These are phyloP conservation scores for Globisporangium camurandrum DNA, from an alignment of 352 stramenopile species.

Conservation along the genomic window DNA sequence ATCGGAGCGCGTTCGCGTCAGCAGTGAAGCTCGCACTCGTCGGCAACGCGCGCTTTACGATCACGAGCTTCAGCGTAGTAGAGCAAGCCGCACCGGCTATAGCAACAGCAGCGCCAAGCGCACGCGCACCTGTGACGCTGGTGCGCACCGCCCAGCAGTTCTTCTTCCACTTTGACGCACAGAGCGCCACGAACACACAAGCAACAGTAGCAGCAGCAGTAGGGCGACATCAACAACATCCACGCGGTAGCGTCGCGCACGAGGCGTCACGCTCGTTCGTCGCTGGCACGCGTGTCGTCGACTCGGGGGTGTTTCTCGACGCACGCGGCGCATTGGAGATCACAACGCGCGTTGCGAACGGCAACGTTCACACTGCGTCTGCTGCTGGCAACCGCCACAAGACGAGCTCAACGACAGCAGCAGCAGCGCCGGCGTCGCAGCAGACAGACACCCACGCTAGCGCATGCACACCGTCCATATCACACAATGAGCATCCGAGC, in stretches of 20 bases:
- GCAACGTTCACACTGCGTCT: neutral
- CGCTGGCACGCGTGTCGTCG: constrained; percentile 8
- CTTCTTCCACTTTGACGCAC: constrained; percentile 35
- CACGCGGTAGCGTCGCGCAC: neutral
- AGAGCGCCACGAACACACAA: neutral
- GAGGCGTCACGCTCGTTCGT: constrained; percentile 27
- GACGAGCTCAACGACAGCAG: neutral
- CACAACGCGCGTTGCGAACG: constrained; percentile 1
- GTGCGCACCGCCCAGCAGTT: constrained; percentile 18
- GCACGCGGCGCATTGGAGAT: constrained; percentile 18
- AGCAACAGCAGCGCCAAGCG: neutral
- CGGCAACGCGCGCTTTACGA: constrained; percentile 16
- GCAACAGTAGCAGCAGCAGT: neutral
- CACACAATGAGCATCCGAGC: neutral
- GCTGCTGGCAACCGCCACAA: neutral
- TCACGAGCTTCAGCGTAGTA: constrained; percentile 17
- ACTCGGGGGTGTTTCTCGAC: constrained; percentile 25
- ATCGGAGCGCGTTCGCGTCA: constrained; percentile 29
- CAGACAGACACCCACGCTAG: neutral
- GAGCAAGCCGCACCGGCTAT: neutral
- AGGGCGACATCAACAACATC: neutral
- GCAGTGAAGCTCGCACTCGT: constrained; percentile 44
- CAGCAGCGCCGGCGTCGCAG: neutral
- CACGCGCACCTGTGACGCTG: neutral
- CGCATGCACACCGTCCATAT: too few species aligned